Conservation (phyloP, 2,329 filamentous ascomycete genomes). For the Phaeoacremonium minimum region DNA sequence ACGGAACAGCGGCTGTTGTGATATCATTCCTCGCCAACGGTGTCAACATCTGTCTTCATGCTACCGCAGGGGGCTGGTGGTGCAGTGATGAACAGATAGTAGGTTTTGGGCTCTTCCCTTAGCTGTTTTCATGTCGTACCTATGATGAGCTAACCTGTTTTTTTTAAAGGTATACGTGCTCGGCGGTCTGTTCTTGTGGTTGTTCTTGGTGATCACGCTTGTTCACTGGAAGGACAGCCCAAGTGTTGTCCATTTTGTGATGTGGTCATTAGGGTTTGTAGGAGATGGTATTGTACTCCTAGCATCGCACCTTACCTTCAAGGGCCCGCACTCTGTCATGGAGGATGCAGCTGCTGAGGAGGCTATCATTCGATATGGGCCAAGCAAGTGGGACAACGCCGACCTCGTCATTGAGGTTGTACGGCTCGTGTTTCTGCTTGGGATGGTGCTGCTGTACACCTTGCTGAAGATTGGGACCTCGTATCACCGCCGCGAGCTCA, state of each 20-base stretch:
- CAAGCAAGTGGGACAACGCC: neutral
- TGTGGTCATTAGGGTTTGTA: neutral
- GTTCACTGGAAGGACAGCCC: neutral
- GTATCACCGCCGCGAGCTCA: conserved; percentile 34
- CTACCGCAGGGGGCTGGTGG: conserved; percentile 62
- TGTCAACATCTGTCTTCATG: conserved; percentile 36
- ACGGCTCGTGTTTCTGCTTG: conserved; percentile 20
- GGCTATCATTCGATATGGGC: neutral
- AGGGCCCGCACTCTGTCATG: neutral
- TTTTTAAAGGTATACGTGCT: neutral
- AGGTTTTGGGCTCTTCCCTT: no score
- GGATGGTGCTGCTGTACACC: conserved; percentile 51
- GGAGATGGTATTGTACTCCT: neutral
- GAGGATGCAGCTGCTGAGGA: neutral
- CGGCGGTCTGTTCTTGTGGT: neutral
- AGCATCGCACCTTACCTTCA: neutral
- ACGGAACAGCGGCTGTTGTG: conserved; percentile 66
- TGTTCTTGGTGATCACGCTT: neutral
- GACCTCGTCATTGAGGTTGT: conserved; percentile 8
- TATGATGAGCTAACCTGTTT: neutral
- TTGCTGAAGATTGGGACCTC: conserved; percentile 38
- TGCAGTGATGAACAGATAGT: conserved; percentile 55
- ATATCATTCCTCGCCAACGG: conserved; percentile 54
- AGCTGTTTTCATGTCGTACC: no score
- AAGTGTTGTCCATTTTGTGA: neutral